phyloP scores from a whole-genome alignment of 371 early-diverging fungal genomes.

The Haplosporangium sp. region DNA sequence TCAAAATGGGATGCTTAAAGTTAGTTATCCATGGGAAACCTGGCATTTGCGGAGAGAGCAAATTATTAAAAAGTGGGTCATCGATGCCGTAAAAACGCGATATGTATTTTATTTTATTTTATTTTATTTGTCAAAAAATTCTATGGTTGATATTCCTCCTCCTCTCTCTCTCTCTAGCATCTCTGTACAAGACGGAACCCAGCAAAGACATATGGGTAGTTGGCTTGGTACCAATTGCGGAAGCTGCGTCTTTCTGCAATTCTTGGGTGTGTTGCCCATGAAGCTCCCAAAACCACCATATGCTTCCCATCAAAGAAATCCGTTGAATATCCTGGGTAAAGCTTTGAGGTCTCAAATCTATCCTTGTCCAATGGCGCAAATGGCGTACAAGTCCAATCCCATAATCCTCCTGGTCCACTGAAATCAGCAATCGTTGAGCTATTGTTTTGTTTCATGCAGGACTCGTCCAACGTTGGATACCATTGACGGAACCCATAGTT shows the following conservation, averaged over 20 bases:
- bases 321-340: conserved; percentile 90
- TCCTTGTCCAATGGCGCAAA: conserved; percentile 63
- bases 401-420: conserved; percentile 73
- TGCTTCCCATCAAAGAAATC: conserved; percentile 95
- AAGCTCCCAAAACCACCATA: conserved; percentile 83
- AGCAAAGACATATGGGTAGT: conserved; percentile 84
- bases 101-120: not conserved
- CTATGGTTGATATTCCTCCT: too few species aligned
- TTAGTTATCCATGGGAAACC: not conserved
- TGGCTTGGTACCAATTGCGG: conserved; percentile 92
- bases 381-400: conserved; percentile 87
- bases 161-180: not conserved
- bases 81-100: not conserved
- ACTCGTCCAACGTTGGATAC: conserved; percentile 61
- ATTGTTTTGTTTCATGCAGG: conserved; percentile 10
- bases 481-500: conserved; percentile 71
- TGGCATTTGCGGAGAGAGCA: not conserved
- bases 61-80: conserved; percentile 16
- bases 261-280: conserved; percentile 89
- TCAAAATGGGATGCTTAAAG: too few species aligned
- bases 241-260: conserved; percentile 78
- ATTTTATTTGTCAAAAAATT: not conserved
- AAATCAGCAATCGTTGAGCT: conserved; percentile 48
- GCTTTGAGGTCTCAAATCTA: conserved; percentile 69
- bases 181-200: conserved; percentile 52